Base-by-base conservation (phyloP, 1,284 basidiomycete genomes). In the Xerocomus amazonicus region DNA sequence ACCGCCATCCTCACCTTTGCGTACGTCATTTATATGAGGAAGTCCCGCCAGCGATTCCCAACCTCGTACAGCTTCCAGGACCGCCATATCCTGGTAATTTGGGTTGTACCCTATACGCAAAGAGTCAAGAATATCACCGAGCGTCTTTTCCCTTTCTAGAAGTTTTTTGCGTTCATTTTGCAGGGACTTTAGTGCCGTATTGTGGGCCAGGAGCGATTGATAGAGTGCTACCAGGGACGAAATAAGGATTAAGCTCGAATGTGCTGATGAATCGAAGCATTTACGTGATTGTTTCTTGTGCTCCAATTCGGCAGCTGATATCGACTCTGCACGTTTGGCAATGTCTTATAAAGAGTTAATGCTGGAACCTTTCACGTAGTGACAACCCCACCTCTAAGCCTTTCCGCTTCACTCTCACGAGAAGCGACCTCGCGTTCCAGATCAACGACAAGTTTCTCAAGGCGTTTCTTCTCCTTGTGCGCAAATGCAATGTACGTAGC, bases 1-100 rank as follows among this genome's bases (percentile, higher is more conserved):
- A 26, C 55, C 56, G 35, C 54, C 65, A 17, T 73, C 77, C 28
- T 71, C 71, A 19, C 66, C 70, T 46, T 73, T 71, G 36, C 67
- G 66, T 5, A 79, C 77, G 45, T 84, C 83, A 52, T 83, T 79
- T 65, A 86, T 83, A 50, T 85, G 83, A 2, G 81, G 81, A 13
- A 87, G 70, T 1, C 83, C 84, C 13, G 83, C 82, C n/a, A 86
- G 81, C 50, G 86, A 82, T 63, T 92, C 90, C 84, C 92, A 98
- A 10, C 93, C 94, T 40, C 93, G 85, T 7, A 97, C 94, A 14
- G 96, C 95, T 58, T 95, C 94, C 37, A 97, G 83, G 51, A 98
- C 96, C 9, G 92, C 95, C 96, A 99, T 98, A 66, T 99, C 96
- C 68, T 96, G 92, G 68, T 97, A 97, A 70, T 99, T 99, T 19